Conservation (phyloP, 805 yeast species). For the Sugiyamaella smithiae region DNA sequence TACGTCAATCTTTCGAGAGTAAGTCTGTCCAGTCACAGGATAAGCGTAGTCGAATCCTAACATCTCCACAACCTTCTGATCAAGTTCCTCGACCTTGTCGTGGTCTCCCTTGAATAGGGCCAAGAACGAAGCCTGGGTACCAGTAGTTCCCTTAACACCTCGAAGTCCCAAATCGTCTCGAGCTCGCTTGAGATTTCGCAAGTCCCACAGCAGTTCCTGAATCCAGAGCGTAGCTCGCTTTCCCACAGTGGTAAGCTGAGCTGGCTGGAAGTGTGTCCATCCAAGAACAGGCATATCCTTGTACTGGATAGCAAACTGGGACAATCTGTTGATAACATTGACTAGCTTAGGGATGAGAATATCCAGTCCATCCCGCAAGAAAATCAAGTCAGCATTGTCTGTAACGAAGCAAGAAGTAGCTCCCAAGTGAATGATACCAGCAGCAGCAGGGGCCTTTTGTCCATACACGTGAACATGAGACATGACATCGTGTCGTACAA, state of each 20-base stretch:
- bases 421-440: slow-evolving; percentile 96
- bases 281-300: slow-evolving; percentile 97
- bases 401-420: slow-evolving; percentile 98
- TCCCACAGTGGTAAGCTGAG: slow-evolving; percentile 97
- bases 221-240: slow-evolving; percentile 97
- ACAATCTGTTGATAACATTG: slow-evolving; percentile 87
- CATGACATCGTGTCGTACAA: slow-evolving; percentile 99
- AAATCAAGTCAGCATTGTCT: slow-evolving; percentile 96
- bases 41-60: slow-evolving; percentile 92
- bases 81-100: slow-evolving; percentile 91
- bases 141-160: slow-evolving; percentile 99
- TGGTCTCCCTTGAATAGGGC: slow-evolving; percentile 95
- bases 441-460: slow-evolving; percentile 87
- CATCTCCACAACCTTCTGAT: slow-evolving; percentile 86
- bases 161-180: slow-evolving; percentile 94
- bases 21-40: slow-evolving; percentile 99
- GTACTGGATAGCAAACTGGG: slow-evolving; percentile 83
- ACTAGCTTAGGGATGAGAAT: slow-evolving; percentile 90
- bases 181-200: slow-evolving; percentile 92
- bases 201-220: slow-evolving; percentile 96
- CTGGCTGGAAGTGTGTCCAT: slow-evolving; percentile 99
- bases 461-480: slow-evolving; percentile 98
- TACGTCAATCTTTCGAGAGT: slow-evolving; percentile 95
- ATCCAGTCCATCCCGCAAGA: slow-evolving; percentile 93
- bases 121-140: slow-evolving; percentile 96